These are phyloP conservation scores for Nothophytophthora sp. DNA, from an alignment of 352 stramenopile genomes.

Conservation along the genomic window DNA sequence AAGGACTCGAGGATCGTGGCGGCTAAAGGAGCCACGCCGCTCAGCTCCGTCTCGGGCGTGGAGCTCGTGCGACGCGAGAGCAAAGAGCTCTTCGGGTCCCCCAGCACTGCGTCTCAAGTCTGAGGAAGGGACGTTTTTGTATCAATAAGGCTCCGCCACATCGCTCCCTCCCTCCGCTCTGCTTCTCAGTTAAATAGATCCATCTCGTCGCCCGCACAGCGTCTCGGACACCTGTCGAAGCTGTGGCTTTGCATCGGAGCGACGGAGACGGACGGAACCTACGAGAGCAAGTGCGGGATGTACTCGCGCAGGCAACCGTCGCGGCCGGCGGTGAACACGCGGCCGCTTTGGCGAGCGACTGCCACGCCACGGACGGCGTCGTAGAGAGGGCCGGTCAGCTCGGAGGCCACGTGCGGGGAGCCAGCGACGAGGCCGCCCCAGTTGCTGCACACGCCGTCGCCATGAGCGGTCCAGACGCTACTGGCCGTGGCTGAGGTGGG, in stretches of 20 bases:
- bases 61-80: slow-evolving; percentile 61
- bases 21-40: slow-evolving; percentile 20
- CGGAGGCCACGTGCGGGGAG: slow-evolving; percentile 26
- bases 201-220: too few relatives aligned
- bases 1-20: slow-evolving; percentile 25
- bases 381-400: slow-evolving; percentile 66
- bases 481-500: slow-evolving; percentile 5
- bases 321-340: slow-evolving; percentile 57
- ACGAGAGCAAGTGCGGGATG: slow-evolving; percentile 45
- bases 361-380: slow-evolving; percentile 65
- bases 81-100: slow-evolving; percentile 48
- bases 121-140: slow-evolving; percentile 34
- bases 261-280: too few relatives aligned
- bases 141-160: slow-evolving; percentile 28
- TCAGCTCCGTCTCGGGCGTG: slow-evolving; percentile 24
- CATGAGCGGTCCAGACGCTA: slow-evolving; percentile 58
- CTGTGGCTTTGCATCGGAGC: too few relatives aligned
- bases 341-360: slow-evolving; percentile 30
- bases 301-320: slow-evolving; percentile 70
- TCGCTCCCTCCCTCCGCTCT: too few relatives aligned
- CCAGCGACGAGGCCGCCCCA: slow-evolving; percentile 44
- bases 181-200: slow-evolving; percentile 32
- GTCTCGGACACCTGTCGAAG: too few relatives aligned
- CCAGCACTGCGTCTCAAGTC: slow-evolving; percentile 26
- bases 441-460: slow-evolving; percentile 54